Base-by-base conservation (phyloP, 1,284 basidiomycete species). In the Cystobasidium pallidum region DNA sequence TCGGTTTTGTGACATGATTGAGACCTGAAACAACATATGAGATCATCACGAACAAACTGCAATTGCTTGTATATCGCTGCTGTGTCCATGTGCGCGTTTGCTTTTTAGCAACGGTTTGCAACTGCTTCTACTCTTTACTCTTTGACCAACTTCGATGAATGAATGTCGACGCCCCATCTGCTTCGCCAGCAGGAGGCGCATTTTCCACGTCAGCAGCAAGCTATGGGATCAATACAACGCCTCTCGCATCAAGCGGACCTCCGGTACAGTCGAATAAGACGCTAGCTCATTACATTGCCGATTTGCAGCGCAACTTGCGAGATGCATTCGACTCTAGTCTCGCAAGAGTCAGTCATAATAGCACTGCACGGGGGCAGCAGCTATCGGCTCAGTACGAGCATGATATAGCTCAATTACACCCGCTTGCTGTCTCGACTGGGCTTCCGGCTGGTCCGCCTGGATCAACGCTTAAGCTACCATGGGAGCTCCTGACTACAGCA, bases 401-500 rank as follows among this genome's bases (percentile, higher is more conserved):
- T 57, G 54, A 57, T 36, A 6, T 32, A 13, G 28, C 28, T n/a
- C 54, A 34, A 2, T 32, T 71, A 11, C 68, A 71, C 59, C 61
- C 59, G 15, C 28, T 71, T 11, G 32, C 68, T 36, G 61, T 64
- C 39, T 47, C 28, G n/a, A 19, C 58, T 43, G 32, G 21, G n/a
- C 32, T 34, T 3, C 34, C 51, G 6, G 15, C 62, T 64, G 32
- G 21, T 32, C n/a, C 26, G 11, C 7, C 47, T n/a, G 47, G 62
- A n/a, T 21, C 36, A 26, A 41, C 36, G 7, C 43, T 70, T 17
- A n/a, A 70, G 47, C 47, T 70, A 36, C 67, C 67, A 3, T 51
- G 45, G 57, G 67, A 70, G 43, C 67, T 70, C 11, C 57, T 70
- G 13, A 51, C 43, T 36, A 32, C 59, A 32, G 59, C 68, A 19